Evolutionary conservation across 73 alveolate species (phyloP).

Genomic region (Uronychia setigera): DNA sequence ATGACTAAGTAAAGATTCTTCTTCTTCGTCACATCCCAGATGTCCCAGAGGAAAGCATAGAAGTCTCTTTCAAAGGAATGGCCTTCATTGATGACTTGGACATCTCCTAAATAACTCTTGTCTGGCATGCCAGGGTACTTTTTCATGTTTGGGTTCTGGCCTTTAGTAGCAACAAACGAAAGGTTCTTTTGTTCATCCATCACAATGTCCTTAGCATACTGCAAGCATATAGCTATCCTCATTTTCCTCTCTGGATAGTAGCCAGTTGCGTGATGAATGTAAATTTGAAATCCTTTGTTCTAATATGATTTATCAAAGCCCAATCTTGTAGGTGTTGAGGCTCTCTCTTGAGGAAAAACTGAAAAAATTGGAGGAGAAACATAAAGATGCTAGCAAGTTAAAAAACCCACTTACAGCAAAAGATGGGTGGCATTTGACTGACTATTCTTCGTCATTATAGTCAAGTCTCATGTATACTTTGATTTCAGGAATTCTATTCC

Average conservation of each 20-base stretch:
- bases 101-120: constrained; percentile 38
- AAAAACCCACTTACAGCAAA: constrained; percentile 2
- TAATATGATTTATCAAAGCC: constrained; percentile 56
- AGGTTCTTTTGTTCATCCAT: constrained; percentile 28
- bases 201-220: constrained; percentile 52
- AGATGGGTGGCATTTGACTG: constrained; percentile 50
- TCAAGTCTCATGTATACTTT: constrained; percentile 34
- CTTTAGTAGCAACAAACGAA: constrained; percentile 57
- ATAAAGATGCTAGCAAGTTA: constrained; percentile 20
- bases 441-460: constrained; percentile 32
- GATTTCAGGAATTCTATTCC: constrained; percentile 47
- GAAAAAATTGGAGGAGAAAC: constrained; percentile 54
- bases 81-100: constrained; percentile 46
- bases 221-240: constrained; percentile 45
- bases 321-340: constrained; percentile 35
- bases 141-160: constrained; percentile 48
- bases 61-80: constrained; percentile 37
- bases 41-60: constrained; percentile 51
- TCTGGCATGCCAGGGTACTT: constrained; percentile 28
- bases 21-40: constrained; percentile 56
- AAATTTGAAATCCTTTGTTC: constrained; percentile 47
- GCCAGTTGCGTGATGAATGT: constrained; percentile 62
- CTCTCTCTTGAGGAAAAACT: constrained; percentile 24
- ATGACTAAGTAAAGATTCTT: constrained; percentile 45
- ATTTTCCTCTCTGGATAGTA: constrained; percentile 52